Percentiles rank a stretch among this genome's conserved stretches.
Conservation (phyloP, 345 rosid genomes). For the Cochlearia excelsa region DNA sequence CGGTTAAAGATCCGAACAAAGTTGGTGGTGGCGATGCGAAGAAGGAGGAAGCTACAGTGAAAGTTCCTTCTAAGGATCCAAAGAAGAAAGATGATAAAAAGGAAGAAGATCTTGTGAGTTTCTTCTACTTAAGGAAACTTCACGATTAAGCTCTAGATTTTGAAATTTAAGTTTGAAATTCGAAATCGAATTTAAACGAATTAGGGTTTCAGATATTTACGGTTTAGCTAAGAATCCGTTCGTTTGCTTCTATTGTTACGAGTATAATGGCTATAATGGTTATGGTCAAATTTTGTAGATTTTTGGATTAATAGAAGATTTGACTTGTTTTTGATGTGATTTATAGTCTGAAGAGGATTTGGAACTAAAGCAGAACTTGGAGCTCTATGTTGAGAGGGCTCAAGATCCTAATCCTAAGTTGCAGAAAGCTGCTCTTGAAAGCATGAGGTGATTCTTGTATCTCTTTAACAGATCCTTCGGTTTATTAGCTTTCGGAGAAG, state of each 20-base stretch:
- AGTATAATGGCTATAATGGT: too few relatives aligned
- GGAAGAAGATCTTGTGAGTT: conserved; percentile 82
- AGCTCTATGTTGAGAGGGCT: conserved; percentile 90
- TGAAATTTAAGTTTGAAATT: too few relatives aligned
- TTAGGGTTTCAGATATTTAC: too few relatives aligned
- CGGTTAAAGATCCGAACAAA: conserved; percentile 58
- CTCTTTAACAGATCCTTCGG: not conserved
- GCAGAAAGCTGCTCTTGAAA: conserved; percentile 89
- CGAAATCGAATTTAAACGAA: too few relatives aligned
- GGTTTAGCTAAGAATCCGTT: too few relatives aligned
- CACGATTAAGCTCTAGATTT: too few relatives aligned
- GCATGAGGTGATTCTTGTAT: conserved; percentile 68
- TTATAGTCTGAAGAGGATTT: conserved; percentile 91
- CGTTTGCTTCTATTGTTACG: too few relatives aligned
- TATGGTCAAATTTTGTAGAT: too few relatives aligned
- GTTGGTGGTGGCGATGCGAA: conserved; percentile 44
- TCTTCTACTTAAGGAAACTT: too few relatives aligned
- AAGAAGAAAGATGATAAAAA: conserved; percentile 92
- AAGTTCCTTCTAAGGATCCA: conserved; percentile 72
- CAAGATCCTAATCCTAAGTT: conserved; percentile 83
- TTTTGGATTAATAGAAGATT: too few relatives aligned
- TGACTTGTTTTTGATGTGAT: too few relatives aligned
- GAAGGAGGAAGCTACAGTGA: conserved; percentile 51
- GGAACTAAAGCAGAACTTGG: conserved; percentile 86
- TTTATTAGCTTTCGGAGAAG: too few relatives aligned